Percentiles rank a stretch among this genome's conserved stretches.
These are phyloP conservation scores for Macrolepiota dolichaula DNA, from an alignment of 768 basidiomycete species.

Conservation along the genomic window DNA sequence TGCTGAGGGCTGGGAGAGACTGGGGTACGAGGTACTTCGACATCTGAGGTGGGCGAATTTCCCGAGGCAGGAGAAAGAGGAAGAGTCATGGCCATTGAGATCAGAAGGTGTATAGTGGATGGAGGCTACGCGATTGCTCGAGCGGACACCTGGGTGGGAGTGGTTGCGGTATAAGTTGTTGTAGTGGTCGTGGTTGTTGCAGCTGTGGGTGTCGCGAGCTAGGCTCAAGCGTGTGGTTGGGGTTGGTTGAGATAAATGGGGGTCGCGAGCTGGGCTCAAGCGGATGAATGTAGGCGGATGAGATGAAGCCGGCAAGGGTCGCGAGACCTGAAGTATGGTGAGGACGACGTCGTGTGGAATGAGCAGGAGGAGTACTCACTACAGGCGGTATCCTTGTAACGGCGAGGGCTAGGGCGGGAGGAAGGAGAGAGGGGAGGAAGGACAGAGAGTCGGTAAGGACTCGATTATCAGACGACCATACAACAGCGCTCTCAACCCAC, in stretches of 20 bases:
- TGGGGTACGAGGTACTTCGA: constrained; percentile 46
- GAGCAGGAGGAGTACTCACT: constrained; percentile 24
- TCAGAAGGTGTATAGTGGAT: background rate
- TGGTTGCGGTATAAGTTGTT: constrained; percentile 13
- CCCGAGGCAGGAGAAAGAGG: constrained; percentile 8
- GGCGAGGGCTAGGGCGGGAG: constrained; percentile 37
- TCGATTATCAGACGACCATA: constrained; percentile 15
- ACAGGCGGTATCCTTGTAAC: constrained; percentile 49
- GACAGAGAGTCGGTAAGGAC: constrained; percentile 8
- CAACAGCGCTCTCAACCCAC: constrained; percentile 8
- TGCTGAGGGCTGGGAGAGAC: constrained; percentile 25
- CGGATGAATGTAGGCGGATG: constrained; percentile 40
- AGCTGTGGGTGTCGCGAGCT: constrained; percentile 49
- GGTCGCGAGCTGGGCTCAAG: constrained; percentile 69
- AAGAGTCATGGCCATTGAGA: constrained; percentile 9
- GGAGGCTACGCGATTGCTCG: constrained; percentile 40
- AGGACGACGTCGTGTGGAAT: constrained; percentile 17
- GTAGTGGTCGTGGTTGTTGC: constrained; percentile 11
- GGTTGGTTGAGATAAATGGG: constrained; percentile 51
- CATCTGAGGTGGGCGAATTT: constrained; percentile 21
- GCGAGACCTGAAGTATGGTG: constrained; percentile 63
- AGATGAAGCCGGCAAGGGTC: constrained; percentile 87
- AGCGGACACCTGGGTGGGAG: constrained; percentile 33
- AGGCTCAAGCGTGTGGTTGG: constrained; percentile 58
- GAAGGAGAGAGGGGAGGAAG: constrained; percentile 20